Evolutionary conservation across 768 basidiomycete genomes (phyloP).

Genomic region (Collybiopsis luxurians): DNA sequence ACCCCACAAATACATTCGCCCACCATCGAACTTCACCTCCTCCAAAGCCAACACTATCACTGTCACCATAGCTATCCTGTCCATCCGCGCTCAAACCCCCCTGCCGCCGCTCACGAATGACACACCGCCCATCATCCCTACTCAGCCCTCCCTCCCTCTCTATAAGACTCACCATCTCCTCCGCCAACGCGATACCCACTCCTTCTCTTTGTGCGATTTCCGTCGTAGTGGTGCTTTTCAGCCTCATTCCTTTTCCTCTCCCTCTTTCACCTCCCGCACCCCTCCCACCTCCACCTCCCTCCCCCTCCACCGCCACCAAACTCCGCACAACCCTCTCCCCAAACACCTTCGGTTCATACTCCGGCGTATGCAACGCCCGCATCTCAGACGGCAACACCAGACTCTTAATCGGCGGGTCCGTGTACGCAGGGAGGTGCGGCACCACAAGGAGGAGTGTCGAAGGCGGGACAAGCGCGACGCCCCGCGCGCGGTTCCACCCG

Average conservation of each 20-base stretch:
- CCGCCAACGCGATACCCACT: conserved; percentile 68
- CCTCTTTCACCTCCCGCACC: too few relatives aligned
- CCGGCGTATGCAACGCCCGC: conserved; percentile 80
- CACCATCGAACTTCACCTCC: conserved; percentile 72
- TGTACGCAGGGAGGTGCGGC: conserved; percentile 62
- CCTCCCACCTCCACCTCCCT: conserved; percentile 20
- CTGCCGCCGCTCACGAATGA: conserved; percentile 22
- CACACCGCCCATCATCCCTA: conserved; percentile 61
- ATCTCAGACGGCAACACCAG: conserved; percentile 70
- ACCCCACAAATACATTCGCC: conserved; percentile 51
- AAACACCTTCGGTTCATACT: conserved; percentile 68
- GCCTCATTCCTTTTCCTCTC: too few relatives aligned
- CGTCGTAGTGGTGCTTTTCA: conserved; percentile 41
- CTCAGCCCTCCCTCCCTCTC: conserved; percentile 72
- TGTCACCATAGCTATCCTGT: conserved; percentile 28
- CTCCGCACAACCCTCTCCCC: conserved; percentile 54
- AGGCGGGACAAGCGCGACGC: conserved; percentile 90
- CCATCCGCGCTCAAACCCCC: conserved; percentile 15
- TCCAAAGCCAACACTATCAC: conserved; percentile 27
- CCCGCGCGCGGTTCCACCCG: conserved; percentile 90
- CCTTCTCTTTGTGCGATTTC: conserved; percentile 72
- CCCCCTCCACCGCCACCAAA: conserved; percentile 40
- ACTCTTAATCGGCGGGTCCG: conserved; percentile 61
- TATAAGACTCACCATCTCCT: conserved; percentile 74
- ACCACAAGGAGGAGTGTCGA: conserved; percentile 78